These are phyloP conservation scores for Fimicolochytrium jonesii DNA, from an alignment of 192 early-diverging fungal species.

Conservation along the genomic window DNA sequence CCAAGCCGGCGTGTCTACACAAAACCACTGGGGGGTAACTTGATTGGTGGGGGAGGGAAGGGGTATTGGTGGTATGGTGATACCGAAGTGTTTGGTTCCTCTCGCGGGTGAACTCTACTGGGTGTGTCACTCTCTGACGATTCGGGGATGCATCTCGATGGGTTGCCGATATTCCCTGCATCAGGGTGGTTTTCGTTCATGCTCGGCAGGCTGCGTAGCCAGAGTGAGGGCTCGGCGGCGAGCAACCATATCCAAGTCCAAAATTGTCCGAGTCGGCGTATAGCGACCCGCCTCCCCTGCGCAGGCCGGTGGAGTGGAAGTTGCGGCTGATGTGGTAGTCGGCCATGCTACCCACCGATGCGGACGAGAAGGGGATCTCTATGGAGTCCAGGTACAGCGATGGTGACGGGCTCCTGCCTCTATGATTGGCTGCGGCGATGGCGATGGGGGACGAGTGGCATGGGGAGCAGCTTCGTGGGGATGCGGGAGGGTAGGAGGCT, in stretches of 20 bases:
- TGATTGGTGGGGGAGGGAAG: too few relatives aligned
- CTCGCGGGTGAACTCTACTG: too few relatives aligned
- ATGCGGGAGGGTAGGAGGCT: background rate
- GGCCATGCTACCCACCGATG: background rate
- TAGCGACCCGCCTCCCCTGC: background rate
- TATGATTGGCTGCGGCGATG: background rate
- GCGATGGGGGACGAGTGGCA: background rate
- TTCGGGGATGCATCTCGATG: background rate
- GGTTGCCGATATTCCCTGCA: background rate
- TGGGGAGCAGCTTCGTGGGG: background rate
- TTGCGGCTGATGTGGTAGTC: too few relatives aligned
- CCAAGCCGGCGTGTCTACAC: too few relatives aligned
- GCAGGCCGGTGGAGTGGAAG: background rate
- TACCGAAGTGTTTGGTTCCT: too few relatives aligned
- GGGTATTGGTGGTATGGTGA: too few relatives aligned
- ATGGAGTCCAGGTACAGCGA: conserved; percentile 5
- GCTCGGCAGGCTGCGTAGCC: background rate
- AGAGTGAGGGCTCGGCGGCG: conserved; percentile 8
- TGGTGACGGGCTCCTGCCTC: background rate
- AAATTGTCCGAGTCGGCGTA: conserved; percentile 8
- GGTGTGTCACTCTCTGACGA: too few relatives aligned
- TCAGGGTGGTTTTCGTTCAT: background rate
- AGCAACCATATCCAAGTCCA: background rate
- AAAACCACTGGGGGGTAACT: too few relatives aligned
- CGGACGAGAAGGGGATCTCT: conserved; percentile 12